A percentile compares a stretch with the other conserved stretches of the same genome.
phyloP scores from a whole-genome alignment of 352 stramenopile genomes.

The Globisporangium spiculum region DNA sequence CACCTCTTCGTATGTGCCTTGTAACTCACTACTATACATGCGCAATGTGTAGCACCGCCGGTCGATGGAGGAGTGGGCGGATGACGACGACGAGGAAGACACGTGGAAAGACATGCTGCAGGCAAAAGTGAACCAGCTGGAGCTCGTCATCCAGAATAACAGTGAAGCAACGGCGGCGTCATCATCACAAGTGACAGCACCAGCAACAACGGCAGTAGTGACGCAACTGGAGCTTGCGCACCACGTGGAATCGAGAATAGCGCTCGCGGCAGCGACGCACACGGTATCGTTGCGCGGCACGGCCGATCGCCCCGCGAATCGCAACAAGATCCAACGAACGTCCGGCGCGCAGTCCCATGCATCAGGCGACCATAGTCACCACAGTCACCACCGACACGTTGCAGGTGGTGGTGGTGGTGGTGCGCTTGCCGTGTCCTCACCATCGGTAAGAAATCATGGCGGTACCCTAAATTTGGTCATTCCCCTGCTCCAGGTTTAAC shows the following conservation, averaged over 20 bases:
- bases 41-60: slow-evolving; percentile 29
- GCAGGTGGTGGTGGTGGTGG: not conserved
- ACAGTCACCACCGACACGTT: slow-evolving; percentile 1
- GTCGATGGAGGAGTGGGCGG: slow-evolving; percentile 74
- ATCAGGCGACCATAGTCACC: slow-evolving; percentile 17
- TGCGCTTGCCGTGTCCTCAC: slow-evolving; percentile 9
- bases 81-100: slow-evolving; percentile 79
- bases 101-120: slow-evolving; percentile 78
- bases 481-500: not conserved
- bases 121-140: slow-evolving; percentile 71
- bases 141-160: slow-evolving; percentile 53
- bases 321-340: slow-evolving; percentile 45
- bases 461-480: too few species aligned
- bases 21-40: not conserved
- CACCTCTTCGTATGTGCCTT: not conserved
- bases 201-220: slow-evolving; percentile 14
- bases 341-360: slow-evolving; percentile 34
- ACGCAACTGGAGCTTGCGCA: slow-evolving; percentile 11
- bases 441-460: slow-evolving; percentile 4
- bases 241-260: slow-evolving; percentile 17
- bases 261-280: slow-evolving; percentile 18
- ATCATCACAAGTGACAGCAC: slow-evolving; percentile 18
- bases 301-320: slow-evolving; percentile 19
- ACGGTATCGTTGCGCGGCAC: slow-evolving; percentile 6
- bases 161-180: slow-evolving; percentile 14